A percentile compares a stretch with the other conserved stretches of the same genome.
Conservation (phyloP, 1,139 yeast species). For the Protomyces lactucae-debilis region DNA sequence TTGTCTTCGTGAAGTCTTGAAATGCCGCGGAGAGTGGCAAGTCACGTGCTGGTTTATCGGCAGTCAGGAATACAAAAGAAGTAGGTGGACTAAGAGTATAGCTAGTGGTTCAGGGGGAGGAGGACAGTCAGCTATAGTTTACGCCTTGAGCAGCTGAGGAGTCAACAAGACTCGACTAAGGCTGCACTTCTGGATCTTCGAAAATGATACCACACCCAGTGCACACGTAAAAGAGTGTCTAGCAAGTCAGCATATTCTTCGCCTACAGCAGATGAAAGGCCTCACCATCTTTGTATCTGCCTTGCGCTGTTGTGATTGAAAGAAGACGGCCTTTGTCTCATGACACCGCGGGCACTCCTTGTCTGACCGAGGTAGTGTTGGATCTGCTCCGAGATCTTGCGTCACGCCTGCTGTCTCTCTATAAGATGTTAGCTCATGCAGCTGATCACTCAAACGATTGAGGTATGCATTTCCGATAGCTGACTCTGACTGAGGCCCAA, state of each 20-base stretch:
- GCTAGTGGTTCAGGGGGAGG: no score
- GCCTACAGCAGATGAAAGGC: background rate
- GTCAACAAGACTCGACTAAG: background rate
- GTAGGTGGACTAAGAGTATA: no score
- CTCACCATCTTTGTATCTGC: slow-evolving; percentile 81
- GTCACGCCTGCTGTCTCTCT: slow-evolving; percentile 94
- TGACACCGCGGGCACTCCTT: slow-evolving; percentile 88
- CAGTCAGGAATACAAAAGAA: no score
- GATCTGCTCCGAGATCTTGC: slow-evolving; percentile 92
- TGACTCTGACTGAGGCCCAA: no score
- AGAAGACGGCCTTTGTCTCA: slow-evolving; percentile 86
- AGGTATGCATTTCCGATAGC: no score
- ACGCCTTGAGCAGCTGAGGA: background rate
- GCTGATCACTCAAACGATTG: background rate
- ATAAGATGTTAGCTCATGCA: no score
- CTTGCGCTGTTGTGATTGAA: slow-evolving; percentile 91
- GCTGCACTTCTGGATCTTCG: slow-evolving; percentile 31
- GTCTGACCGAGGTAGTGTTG: slow-evolving; percentile 59
- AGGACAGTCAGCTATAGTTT: background rate
- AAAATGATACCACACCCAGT: slow-evolving; percentile 77
- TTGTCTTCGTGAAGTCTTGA: background rate
- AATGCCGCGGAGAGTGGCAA: background rate
- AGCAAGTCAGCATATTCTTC: background rate
- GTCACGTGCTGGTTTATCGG: background rate
- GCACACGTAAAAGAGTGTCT: slow-evolving; percentile 77